Evolutionary conservation across 2,329 filamentous ascomycete species (phyloP), one percentile per base, ranked within the genome.

Genomic region (Penicillium crustosum): DNA sequence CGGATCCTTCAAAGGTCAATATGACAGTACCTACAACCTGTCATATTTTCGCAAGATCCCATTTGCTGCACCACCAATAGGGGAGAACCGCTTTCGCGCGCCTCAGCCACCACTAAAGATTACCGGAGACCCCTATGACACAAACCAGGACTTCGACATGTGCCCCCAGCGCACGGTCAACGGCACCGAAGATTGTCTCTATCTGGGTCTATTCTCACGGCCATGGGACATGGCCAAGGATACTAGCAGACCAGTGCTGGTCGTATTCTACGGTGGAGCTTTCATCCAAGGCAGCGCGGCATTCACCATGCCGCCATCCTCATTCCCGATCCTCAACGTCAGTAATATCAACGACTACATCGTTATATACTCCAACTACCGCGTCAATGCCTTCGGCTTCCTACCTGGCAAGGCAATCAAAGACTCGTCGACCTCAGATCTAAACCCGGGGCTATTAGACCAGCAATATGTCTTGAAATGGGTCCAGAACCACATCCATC

Each of bases 21-120:
- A 83, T 62, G 79, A 79, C 19, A 60, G 72, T 9, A 64, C 68
- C 3, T 85, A 86, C 65, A 84, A 86, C 64, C 79, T 86, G 42
- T 82, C 79, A 27, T 84, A 85, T 70, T 87, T 79, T 72, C 81
- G 80, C 60, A 85, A 82, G 63, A 85, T 87, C 49, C 85, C 85
- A 17, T 88, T 83, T 63, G 84, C 82, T 6, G 82, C 83, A 13
- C 82, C 85, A 1, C 84, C 85, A 15, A 73, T 78, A 13, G 83
- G 83, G 2, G 66, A 77, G 47, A 86, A 86, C 64, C 80, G 85
- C 6, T 88, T 87, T 66, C 80, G 84, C 52, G 83, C 79, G 0
- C 85, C 85, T 2, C 85, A 88, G 61, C 83, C 83, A 7, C 83
- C 83, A 1, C 25, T 71, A 0, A 71, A 70, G 0, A 75, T 85